Percentiles rank a stretch among this genome's conserved stretches.
Conservation (phyloP, 2,329 filamentous ascomycete genomes). For the Myriosclerotinia curreyana region DNA sequence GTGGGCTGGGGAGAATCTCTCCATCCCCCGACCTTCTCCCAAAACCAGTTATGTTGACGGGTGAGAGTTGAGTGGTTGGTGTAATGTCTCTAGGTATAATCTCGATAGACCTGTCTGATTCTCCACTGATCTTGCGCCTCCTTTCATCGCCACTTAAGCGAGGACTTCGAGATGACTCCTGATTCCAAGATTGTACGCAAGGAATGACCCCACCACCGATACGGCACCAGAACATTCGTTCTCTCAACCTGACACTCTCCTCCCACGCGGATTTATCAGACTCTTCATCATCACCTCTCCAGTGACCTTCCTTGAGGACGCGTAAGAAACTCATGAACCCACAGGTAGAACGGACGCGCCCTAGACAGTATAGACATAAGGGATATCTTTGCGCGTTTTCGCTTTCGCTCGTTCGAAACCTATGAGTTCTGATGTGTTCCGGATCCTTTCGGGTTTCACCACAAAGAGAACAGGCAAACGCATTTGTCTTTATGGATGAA, state of each 20-base stretch:
- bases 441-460: conserved; percentile 75
- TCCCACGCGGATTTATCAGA: conserved; percentile 91
- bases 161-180: conserved; percentile 31
- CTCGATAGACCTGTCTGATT: conserved; percentile 36
- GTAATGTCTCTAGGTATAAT: conserved; percentile 38
- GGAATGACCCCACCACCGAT: conserved; percentile 90
- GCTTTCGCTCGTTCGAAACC: conserved; percentile 84
- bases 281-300: conserved; percentile 78
- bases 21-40: conserved; percentile 11
- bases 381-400: conserved; percentile 87
- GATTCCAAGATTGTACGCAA: conserved; percentile 28
- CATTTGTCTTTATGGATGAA: conserved; percentile 47
- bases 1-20: conserved; percentile 16
- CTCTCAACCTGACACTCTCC: conserved; percentile 82
- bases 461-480: conserved; percentile 69
- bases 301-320: conserved; percentile 89
- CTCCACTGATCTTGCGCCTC: conserved; percentile 34
- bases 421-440: conserved; percentile 72
- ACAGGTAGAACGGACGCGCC: conserved; percentile 79
- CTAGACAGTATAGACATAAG: conserved; percentile 83
- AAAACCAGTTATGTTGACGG: conserved; percentile 15
- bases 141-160: conserved; percentile 36
- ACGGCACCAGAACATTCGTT: conserved; percentile 96
- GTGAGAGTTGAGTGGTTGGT: conserved; percentile 26
- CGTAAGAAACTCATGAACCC: conserved; percentile 90